Base-by-base conservation (phyloP, 1,284 basidiomycete species). In the Bjerkandera adusta region DNA sequence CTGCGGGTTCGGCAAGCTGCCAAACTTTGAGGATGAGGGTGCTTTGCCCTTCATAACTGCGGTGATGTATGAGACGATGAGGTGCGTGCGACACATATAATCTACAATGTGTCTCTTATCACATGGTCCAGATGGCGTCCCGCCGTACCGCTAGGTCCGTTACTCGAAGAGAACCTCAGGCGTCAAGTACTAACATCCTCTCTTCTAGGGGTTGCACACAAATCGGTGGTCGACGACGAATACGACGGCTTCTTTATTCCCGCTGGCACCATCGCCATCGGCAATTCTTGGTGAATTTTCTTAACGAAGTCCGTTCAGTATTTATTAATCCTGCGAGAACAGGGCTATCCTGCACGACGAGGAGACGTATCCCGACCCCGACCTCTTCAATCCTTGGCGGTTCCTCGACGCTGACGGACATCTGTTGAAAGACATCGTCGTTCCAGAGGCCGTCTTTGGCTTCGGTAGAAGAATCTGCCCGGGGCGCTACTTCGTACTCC, bases 301-400 rank as follows among this genome's bases (percentile, higher is more conserved):
- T n/a, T n/a, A n/a, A n/a, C n/a, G n/a, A n/a, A n/a, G n/a, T n/a
- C n/a, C n/a, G n/a, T n/a, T n/a, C n/a, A n/a, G n/a, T n/a, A n/a
- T n/a, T n/a, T n/a, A 10, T 11, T 3, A 15, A 7, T 27, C 2
- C 22, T 27, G 8, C 27, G 5, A 16, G 13, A 5, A 3, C 51
- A 62, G 69, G 69, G 68, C 68, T 1, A 71, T 74, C 46, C 52
- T 71, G 13, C 67, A 69, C 36, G 65, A 73, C 47, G 62, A 68
- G 48, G 54, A 51, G 5, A 48, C 59, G 11, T 73, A 69, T 50
- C 61, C 66, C 1, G 59, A 70, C 16, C 70, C 73, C 3, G 58
- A 62, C n/a, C 48, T 44, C 3, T 75, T 74, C 57, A 63, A 63
- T n/a, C 72, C 72, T 10, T 68, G 69, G 40, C 62, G 71, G 13